These are phyloP conservation scores for Mycena latifolia DNA, from an alignment of 768 basidiomycete species.

Conservation along the genomic window DNA sequence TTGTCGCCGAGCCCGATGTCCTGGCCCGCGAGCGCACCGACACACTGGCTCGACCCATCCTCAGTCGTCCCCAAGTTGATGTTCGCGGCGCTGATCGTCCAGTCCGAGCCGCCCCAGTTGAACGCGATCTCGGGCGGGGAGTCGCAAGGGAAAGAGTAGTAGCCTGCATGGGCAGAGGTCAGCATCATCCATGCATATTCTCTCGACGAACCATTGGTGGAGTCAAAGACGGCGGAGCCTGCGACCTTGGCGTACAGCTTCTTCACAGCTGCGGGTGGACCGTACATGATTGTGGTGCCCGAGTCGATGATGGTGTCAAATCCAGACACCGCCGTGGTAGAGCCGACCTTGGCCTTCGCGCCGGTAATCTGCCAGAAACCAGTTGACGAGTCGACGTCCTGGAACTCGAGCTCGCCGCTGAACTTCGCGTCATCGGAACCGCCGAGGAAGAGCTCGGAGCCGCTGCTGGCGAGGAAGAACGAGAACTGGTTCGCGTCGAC, in stretches of 20 bases:
- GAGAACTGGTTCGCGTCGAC: slow-evolving; percentile 53
- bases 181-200: neutral
- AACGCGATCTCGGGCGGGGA: slow-evolving; percentile 45
- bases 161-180: slow-evolving; percentile 3
- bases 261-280: slow-evolving; percentile 20
- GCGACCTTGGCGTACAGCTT: slow-evolving; percentile 22
- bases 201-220: neutral
- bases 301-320: slow-evolving; percentile 49
- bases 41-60: slow-evolving; percentile 57
- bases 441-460: slow-evolving; percentile 64
- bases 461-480: slow-evolving; percentile 54
- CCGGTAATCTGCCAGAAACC: slow-evolving; percentile 43
- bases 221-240: slow-evolving; percentile 20
- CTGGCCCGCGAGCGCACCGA: slow-evolving; percentile 65
- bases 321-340: slow-evolving; percentile 7
- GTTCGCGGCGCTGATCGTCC: slow-evolving; percentile 56
- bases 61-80: slow-evolving; percentile 54
- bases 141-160: slow-evolving; percentile 39
- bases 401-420: slow-evolving; percentile 54
- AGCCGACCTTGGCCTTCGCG: slow-evolving; percentile 31
- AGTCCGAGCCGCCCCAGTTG: slow-evolving; percentile 51
- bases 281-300: slow-evolving; percentile 52
- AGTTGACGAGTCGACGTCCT: slow-evolving; percentile 33
- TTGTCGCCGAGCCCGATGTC: slow-evolving; percentile 39
- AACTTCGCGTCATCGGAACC: slow-evolving; percentile 59